phyloP scores from a whole-genome alignment of 352 stramenopile species.

The Globisporangium spinosum region DNA sequence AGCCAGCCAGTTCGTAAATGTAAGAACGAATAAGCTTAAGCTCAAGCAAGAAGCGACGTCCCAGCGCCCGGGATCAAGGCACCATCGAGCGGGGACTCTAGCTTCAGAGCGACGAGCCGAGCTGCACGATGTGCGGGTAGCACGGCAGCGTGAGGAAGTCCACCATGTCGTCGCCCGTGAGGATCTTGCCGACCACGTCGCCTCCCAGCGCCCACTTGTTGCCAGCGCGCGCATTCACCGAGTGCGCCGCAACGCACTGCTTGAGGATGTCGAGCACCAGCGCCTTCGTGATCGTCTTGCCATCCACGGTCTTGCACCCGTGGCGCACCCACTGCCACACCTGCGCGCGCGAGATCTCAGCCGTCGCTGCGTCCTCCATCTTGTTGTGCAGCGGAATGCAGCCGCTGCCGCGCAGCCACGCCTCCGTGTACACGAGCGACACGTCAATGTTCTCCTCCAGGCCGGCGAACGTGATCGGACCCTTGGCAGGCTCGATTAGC shows the following conservation, averaged over 20 bases:
- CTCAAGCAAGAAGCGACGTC: neutral
- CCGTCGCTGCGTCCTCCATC: conserved; percentile 95
- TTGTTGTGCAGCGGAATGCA: conserved; percentile 94
- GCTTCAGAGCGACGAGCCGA: conserved; percentile 67
- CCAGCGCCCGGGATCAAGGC: conserved; percentile 5
- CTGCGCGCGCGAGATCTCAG: conserved; percentile 92
- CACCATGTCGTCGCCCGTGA: conserved; percentile 74
- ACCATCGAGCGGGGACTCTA: conserved; percentile 14
- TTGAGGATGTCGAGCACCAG: conserved; percentile 61
- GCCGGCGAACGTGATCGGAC: conserved; percentile 79
- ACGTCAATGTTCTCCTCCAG: conserved; percentile 91
- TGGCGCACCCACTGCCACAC: conserved; percentile 93
- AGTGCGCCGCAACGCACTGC: conserved; percentile 60
- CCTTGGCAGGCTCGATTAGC: conserved; percentile 57
- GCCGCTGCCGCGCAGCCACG: conserved; percentile 90
- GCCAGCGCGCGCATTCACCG: conserved; percentile 30
- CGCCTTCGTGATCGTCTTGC: conserved; percentile 60
- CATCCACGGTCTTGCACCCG: conserved; percentile 60
- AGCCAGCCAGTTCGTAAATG: neutral
- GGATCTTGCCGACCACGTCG: conserved; percentile 61
- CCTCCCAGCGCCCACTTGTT: conserved; percentile 69
- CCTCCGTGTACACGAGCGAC: conserved; percentile 92
- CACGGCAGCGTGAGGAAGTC: conserved; percentile 82
- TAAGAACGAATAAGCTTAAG: neutral
- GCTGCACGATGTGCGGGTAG: conserved; percentile 79